Percentiles rank a stretch among this genome's conserved stretches.
phyloP scores from a whole-genome alignment of 2,329 filamentous ascomycete species.

The Diaporthe citrichinensis region DNA sequence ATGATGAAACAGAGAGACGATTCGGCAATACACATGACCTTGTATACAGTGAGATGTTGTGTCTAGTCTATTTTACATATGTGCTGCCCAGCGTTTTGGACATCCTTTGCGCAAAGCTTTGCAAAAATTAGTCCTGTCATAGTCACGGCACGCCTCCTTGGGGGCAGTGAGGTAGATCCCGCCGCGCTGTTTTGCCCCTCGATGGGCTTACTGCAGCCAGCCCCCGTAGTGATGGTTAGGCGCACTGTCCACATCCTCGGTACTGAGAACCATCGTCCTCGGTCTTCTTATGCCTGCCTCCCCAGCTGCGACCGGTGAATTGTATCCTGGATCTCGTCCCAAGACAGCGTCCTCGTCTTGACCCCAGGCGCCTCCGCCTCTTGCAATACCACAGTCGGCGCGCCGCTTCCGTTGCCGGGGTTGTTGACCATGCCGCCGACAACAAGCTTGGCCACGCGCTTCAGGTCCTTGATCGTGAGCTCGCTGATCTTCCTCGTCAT shows the following conservation, averaged over 20 bases:
- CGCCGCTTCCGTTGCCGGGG: conserved; percentile 82
- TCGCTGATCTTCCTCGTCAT: conserved; percentile 92
- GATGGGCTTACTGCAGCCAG: background rate
- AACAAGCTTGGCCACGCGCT: conserved; percentile 83
- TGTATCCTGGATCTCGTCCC: conserved; percentile 91
- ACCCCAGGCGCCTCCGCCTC: conserved; percentile 84
- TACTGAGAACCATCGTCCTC: background rate
- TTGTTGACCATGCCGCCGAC: conserved; percentile 85
- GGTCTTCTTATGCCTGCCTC: conserved; percentile 52
- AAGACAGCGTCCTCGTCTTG: conserved; percentile 77
- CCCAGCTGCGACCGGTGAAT: conserved; percentile 90
- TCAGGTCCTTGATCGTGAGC: conserved; percentile 84
- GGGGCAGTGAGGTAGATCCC: too few species aligned
- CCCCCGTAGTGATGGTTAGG: background rate
- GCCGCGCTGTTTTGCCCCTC: background rate
- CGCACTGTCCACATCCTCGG: background rate
- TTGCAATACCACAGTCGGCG: conserved; percentile 94
- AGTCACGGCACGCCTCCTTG: background rate
- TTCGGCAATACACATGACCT: background rate
- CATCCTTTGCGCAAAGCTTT: too few species aligned
- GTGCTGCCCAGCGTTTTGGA: background rate
- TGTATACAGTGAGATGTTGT: conserved; percentile 26
- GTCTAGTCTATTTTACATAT: conserved; percentile 30
- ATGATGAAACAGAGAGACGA: background rate
- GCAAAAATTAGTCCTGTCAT: background rate